Percentiles rank a stretch among this genome's conserved stretches.
These are phyloP conservation scores for Jamesozyma rosinii DNA, from an alignment of 805 yeast species.

Conservation along the genomic window DNA sequence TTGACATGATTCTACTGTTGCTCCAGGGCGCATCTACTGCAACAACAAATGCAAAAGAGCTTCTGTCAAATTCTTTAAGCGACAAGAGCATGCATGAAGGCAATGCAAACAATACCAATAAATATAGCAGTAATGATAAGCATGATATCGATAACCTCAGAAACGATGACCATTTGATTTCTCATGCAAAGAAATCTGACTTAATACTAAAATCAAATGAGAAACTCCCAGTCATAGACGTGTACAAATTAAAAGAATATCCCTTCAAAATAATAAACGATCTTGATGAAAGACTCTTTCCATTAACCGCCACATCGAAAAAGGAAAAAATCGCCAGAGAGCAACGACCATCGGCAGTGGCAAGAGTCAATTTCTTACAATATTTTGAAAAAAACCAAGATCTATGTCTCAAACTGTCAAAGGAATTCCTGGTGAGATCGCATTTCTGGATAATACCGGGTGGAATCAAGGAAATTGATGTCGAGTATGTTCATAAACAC, in stretches of 20 bases:
- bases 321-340: slow-evolving; percentile 24
- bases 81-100: background rate
- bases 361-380: slow-evolving; percentile 37
- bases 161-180: background rate
- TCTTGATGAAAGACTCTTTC: slow-evolving; percentile 34
- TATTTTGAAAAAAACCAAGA: slow-evolving; percentile 38
- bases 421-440: slow-evolving; percentile 42
- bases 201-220: background rate
- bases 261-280: slow-evolving; percentile 32
- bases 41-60: slow-evolving; percentile 4
- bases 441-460: slow-evolving; percentile 58
- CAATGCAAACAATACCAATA: too few species aligned
- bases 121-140: too few species aligned
- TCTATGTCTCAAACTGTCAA: slow-evolving; percentile 38
- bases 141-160: background rate
- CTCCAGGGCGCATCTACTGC: slow-evolving; percentile 16
- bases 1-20: slow-evolving; percentile 17
- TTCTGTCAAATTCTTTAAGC: background rate
- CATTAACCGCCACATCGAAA: slow-evolving; percentile 23
- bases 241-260: slow-evolving; percentile 28
- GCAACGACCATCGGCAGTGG: slow-evolving; percentile 31
- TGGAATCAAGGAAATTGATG: slow-evolving; percentile 41
- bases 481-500: slow-evolving; percentile 40
- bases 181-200: background rate
- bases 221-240: background rate